phyloP scores from a whole-genome alignment of 345 rosid species.

The Salix udensis region DNA sequence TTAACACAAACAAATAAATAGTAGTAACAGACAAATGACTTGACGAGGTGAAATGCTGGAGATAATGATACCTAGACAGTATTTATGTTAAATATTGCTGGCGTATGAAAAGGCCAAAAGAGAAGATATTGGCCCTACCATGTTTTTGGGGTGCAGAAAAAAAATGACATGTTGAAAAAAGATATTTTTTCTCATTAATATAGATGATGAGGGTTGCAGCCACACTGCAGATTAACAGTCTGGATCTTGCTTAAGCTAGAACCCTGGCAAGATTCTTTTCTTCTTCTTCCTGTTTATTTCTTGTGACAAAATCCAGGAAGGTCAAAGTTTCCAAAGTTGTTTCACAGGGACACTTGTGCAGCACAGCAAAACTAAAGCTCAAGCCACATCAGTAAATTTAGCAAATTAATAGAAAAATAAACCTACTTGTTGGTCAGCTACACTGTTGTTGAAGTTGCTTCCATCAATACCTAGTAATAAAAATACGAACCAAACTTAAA shows the following conservation, averaged over 20 bases:
- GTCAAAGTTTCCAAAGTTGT: background rate
- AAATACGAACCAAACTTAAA: constrained; percentile 11
- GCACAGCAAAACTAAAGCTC: background rate
- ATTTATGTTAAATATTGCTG: background rate
- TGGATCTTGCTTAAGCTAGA: background rate
- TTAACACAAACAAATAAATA: background rate
- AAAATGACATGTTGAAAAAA: background rate
- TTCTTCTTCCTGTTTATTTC: background rate
- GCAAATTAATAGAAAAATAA: background rate
- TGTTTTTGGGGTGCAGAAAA: background rate
- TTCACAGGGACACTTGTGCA: background rate
- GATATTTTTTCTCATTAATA: background rate
- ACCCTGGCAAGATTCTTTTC: background rate
- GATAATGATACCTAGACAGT: background rate
- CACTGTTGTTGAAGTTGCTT: constrained; percentile 89
- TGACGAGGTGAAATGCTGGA: background rate
- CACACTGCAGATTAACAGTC: background rate
- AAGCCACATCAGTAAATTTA: background rate
- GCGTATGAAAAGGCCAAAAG: background rate
- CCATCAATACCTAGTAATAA: constrained; percentile 56
- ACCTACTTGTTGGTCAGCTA: constrained; percentile 90
- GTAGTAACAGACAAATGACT: background rate
- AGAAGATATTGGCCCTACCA: background rate
- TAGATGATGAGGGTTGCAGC: background rate
- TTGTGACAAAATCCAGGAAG: background rate